Evolutionary conservation across 2,329 filamentous ascomycete genomes (phyloP), one percentile per base, ranked within the genome.

Genomic region (Cladobotryum mycophilum): DNA sequence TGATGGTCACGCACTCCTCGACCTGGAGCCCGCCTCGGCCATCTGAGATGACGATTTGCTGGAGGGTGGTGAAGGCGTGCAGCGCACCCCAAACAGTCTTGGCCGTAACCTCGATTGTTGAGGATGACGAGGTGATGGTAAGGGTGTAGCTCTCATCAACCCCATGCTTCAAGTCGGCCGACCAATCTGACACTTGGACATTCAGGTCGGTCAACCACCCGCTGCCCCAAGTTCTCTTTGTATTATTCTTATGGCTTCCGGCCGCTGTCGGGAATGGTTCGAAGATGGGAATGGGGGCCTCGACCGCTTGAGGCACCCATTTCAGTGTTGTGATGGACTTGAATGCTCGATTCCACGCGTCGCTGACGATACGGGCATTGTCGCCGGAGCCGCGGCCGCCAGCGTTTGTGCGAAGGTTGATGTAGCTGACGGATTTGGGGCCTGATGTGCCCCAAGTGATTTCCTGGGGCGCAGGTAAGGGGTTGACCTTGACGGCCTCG

Each of bases 111-210:
- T 69, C 58, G 50, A 80, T 64, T 4, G 62, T 63, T 34, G 64
- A 60, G 3, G 75, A 74, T 17, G 60, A 61, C 5, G 64, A 55
- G 1, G 61, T 55, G 36, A 79, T 68, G 15, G 71, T 65, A 17
- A 80, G 56, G 0, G 70, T 76, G 60, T 80, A 80, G n/a, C 76
- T 78, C 58, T 80, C 77, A 51, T 80, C 75, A 18, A 80, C 76
- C 3, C 75, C 77, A 55, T 80, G 76, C 58, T 79, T 70, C 30
- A 81, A 65, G 52, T 75, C 68, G 4, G 73, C 76, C 12, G 68
- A 55, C 40, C 60, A 60, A 56, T 81, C 66, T 6, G 67, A 55
- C 22, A 82, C 64, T 6, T 71, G 62, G 41, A 81, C 64, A 22
- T 73, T 66, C 36, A 81, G 65, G 12, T 63, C 64, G 4, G 56